Evolutionary conservation across 768 basidiomycete genomes (phyloP), one percentile per base, ranked within the genome.

Genomic region (Boletus sensibilis): DNA sequence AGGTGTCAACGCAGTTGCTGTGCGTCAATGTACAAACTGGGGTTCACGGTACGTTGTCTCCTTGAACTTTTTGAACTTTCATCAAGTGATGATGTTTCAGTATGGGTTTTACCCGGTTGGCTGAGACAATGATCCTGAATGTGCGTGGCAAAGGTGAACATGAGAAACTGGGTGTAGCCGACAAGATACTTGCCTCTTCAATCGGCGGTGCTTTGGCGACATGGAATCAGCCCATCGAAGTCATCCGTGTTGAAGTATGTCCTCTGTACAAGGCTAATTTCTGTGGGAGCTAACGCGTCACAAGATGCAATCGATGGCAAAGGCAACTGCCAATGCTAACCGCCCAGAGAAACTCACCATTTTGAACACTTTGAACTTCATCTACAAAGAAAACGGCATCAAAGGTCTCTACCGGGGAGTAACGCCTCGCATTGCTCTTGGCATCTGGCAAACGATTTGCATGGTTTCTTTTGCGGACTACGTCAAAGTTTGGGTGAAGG

Each of bases 181-280:
- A 99, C 71, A 98, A 95, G 76, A 93, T 98, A 64, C 53, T 88
- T 34, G 81, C 94, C 9, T 95, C 94, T 18, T 84, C 88, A 1
- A 80, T 98, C 52, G 96, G 92, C 67, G 95, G 97, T 74, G 95
- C 97, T 42, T 76, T 98, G 59, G 96, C 93, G 13, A 97, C 94
- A 50, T 99, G 97, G 97, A 99, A 99, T 74, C 97, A 98, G 71
- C 96, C 94, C 39, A 97, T 98, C 58, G 95, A 98, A 75, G 96
- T 98, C 64, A 82, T 98, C 62, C 92, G 96, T 54, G 94, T 98
- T 33, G 95, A 97, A 81, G 94, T 92, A 70, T 41, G 71, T 62
- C 29, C 20, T 21, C 27, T 40, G 39, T 33, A 14, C 6, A 2
- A 20, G 2, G 8, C 6, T 29, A 4, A 4, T 47, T 5, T 29